Base-by-base conservation (phyloP, 2,329 filamentous ascomycete genomes). In the Pseudogymnoascus sp. region DNA sequence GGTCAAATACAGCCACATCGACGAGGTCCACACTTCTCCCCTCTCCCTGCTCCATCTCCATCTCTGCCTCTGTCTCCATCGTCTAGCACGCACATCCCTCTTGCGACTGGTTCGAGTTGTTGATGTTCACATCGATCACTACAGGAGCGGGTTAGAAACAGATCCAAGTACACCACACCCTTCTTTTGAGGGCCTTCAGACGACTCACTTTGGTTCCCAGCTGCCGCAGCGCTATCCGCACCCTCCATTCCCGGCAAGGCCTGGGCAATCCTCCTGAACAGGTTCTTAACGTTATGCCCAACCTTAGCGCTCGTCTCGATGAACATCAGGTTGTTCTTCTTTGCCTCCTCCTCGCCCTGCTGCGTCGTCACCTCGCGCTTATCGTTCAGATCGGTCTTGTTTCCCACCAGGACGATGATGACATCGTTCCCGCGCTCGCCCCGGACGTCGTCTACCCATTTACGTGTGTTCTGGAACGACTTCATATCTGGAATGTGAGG, bases 311-410 rank as follows among this genome's bases (percentile, higher is more conserved):
- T 97, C 63, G 95, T 99, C 83, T 99, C 95, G 72, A 99, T 95
- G 74, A 99, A 99, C 90, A 99, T 97, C 70, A 97, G 81, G 69
- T 95, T 95, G 78, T 96, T 93, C 82, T 93, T 93, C 85, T 96
- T 96, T 48, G 93, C 93, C 79, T 99, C 95, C 72, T 98, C 95
- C 77, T 99, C 95, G 66, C 95, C 95, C 78, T 98, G 93, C 74
- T 90, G 88, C 37, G 92, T 96, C 45, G 93, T 99, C 66, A 99
- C 95, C 79, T 99, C 93, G 63, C 95, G 86, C 84, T 97, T 98
- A 78, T 99, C 95, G 77, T 95, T 96, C 77, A 99, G 79, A 83
- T 99, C 95, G 51, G 95, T 99, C 87, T 99, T 99, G 83, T 99
- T 99, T 70, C 95, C 95, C 41, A 99, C 96, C 57, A 99, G 81